Base-by-base conservation (phyloP, 176 grass and related monocot species). In the Paspalum vaginatum region DNA sequence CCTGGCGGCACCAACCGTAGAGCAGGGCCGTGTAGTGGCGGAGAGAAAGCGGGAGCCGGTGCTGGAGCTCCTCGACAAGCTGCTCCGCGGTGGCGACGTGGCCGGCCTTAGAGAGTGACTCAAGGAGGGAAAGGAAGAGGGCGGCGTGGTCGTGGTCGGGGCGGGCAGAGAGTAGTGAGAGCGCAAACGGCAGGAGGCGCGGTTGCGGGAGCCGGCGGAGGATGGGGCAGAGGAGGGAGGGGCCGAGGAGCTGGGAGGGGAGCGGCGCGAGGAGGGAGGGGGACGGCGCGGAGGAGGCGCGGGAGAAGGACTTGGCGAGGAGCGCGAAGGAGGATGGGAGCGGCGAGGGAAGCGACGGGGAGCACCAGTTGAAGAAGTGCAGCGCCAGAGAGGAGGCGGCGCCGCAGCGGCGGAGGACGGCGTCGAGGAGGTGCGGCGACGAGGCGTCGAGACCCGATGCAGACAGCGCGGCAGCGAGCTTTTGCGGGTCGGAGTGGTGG, bases 1-100 rank as follows among this genome's bases (percentile, higher is more conserved):
- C 92, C 21, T 86, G 84, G 77, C 89, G 89, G 88, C 95, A 98
- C 95, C 95, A 98, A 11, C 95, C 95, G 54, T 95, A 95, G 9
- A 98, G 88, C 41, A 98, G 76, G 22, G 95, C 93, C 8, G 92
- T 98, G 79, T 94, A 95, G 48, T 94, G 91, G 56, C 93, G 89
- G 45, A 98, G 74, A 24, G 85, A 77, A 32, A 89, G 92, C 17
- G 86, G 67, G 55, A 93, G 44, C 21, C 78, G 57, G 56, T 87
- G 75, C 49, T 86, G 83, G 74, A 93, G 81, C 62, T 95, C 92
- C 85, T 98, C 92, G 80, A 93, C 93, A 67, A 98, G 89, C 37
- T 85, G 82, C 21, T 93, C 95, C 20, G 92, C 95, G 75, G 68
- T 90, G 46, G 79, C 79, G 41, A 84, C 88, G 41, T 86, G 88